Evolutionary conservation across 306 rosid species (phyloP).

Genomic region (Potentilla sterilis): DNA sequence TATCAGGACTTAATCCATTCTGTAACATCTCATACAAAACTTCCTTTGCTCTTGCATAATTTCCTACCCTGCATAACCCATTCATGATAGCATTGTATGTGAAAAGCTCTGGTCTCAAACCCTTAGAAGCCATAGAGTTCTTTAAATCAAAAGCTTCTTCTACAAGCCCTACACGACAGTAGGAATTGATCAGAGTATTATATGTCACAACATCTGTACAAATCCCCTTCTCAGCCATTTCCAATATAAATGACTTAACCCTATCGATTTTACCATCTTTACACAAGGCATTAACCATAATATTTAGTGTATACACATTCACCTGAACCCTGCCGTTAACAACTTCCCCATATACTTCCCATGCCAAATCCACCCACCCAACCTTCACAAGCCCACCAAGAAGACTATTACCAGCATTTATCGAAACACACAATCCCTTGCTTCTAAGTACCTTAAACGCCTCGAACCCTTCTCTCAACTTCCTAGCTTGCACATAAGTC

Average conservation of each 20-base stretch:
- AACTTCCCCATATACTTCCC: slow-evolving; percentile 56
- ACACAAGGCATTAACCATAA: slow-evolving; percentile 85
- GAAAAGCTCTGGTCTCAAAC: slow-evolving; percentile 65
- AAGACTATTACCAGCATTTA: slow-evolving; percentile 79
- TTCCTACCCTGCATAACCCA: slow-evolving; percentile 76
- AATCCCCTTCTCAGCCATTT: slow-evolving; percentile 60
- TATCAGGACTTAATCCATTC: slow-evolving; percentile 63
- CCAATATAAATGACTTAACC: slow-evolving; percentile 46
- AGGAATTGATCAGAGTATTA: slow-evolving; percentile 68
- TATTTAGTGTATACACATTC: slow-evolving; percentile 77
- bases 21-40: slow-evolving; percentile 61
- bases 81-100: slow-evolving; percentile 71
- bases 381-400: slow-evolving; percentile 73
- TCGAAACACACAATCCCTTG: slow-evolving; percentile 48
- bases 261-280: slow-evolving; percentile 55
- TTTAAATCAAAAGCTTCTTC: slow-evolving; percentile 56
- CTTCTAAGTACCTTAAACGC: slow-evolving; percentile 49
- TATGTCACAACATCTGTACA: slow-evolving; percentile 69
- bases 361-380: slow-evolving; percentile 86
- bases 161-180: slow-evolving; percentile 56
- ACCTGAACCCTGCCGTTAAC: slow-evolving; percentile 42
- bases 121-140: slow-evolving; percentile 42
- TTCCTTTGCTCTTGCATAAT: slow-evolving; percentile 47
- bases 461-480: slow-evolving; percentile 75
- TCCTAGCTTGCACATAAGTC: slow-evolving; percentile 85